Conservation (phyloP, 2,329 filamentous ascomycete species). For the Celoporthe dispersa region DNA sequence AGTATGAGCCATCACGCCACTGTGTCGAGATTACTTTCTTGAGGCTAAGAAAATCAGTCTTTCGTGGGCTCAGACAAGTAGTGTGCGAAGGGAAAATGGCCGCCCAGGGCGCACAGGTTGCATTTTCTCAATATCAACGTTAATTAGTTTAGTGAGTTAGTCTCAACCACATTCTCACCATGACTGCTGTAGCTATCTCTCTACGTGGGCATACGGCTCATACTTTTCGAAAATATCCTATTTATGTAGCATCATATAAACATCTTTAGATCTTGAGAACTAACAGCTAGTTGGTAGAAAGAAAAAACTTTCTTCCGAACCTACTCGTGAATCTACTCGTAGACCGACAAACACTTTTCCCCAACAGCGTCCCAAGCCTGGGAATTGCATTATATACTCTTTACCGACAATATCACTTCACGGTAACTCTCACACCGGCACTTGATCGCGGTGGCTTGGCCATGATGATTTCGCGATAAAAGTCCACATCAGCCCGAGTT, state of each 20-base stretch:
- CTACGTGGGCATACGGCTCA: neutral
- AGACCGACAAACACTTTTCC: neutral
- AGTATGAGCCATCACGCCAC: too few species aligned
- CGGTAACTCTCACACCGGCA: neutral
- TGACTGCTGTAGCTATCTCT: neutral
- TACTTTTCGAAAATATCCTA: neutral
- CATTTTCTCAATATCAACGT: too few species aligned
- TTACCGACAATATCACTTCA: neutral
- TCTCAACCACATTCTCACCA: too few species aligned
- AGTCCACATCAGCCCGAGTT: neutral
- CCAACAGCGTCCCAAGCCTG: neutral
- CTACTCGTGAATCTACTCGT: neutral
- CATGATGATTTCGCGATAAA: constrained; percentile 2
- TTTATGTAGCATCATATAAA: neutral
- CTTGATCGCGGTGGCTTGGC: constrained; percentile 6
- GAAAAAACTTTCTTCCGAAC: neutral
- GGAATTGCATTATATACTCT: neutral
- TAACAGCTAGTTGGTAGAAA: neutral
- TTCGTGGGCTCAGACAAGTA: too few species aligned
- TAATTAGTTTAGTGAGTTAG: too few species aligned
- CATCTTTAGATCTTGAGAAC: neutral
- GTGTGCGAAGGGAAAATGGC: too few species aligned
- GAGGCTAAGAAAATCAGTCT: too few species aligned
- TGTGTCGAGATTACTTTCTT: too few species aligned
- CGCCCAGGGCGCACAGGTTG: neutral